Conservation (phyloP, 208 protist genomes). For the Leishmania guyanensis region DNA sequence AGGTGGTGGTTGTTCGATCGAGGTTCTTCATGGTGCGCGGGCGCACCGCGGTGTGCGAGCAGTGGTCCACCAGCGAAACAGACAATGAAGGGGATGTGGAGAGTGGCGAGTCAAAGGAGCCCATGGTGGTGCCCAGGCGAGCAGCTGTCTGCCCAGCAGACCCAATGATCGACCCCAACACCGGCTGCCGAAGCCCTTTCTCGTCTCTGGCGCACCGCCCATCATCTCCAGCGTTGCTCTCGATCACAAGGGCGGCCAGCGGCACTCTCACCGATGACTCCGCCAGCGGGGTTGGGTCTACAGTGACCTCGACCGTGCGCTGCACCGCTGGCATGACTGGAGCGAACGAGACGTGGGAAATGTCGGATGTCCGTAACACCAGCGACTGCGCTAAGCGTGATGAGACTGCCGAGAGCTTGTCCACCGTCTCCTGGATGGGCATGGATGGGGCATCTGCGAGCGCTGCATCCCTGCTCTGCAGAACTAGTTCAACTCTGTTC, state of each 20-base stretch:
- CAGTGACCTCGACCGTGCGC: not conserved
- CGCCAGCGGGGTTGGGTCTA: not conserved
- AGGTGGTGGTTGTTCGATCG: slow-evolving; percentile 56
- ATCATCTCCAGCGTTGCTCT: not conserved
- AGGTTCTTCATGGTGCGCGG: slow-evolving; percentile 53
- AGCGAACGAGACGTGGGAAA: not conserved
- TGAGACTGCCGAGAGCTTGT: not conserved
- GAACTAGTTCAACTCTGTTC: not conserved
- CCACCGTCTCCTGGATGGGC: not conserved
- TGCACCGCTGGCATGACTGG: not conserved
- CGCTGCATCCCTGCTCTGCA: not conserved
- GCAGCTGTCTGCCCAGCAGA: not conserved
- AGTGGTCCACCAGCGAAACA: slow-evolving; percentile 29
- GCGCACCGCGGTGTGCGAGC: slow-evolving; percentile 39
- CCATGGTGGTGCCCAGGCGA: not conserved
- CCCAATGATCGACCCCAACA: not conserved
- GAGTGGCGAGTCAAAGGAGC: not conserved
- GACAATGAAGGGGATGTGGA: slow-evolving; percentile 15
- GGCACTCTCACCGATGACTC: slow-evolving; percentile 1
- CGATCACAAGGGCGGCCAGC: not conserved
- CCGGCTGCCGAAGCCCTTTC: not conserved
- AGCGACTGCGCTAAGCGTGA: not conserved
- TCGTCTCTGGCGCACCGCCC: not conserved
- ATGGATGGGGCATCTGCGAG: not conserved
- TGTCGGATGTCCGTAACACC: not conserved